These are phyloP conservation scores for Didymella sp. DNA, from an alignment of 2,329 filamentous ascomycete genomes.

Conservation along the genomic window DNA sequence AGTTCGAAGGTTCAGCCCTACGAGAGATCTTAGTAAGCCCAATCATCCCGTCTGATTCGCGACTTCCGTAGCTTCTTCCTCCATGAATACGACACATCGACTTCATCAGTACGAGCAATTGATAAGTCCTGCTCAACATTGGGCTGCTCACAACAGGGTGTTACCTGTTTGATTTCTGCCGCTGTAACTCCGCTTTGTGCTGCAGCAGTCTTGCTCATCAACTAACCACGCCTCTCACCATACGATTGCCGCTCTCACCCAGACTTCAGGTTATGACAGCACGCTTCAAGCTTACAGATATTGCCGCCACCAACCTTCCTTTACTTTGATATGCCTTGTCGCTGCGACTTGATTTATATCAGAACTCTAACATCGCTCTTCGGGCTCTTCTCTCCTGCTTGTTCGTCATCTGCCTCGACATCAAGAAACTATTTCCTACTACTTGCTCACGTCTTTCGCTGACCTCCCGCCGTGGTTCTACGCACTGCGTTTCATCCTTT, in stretches of 20 bases:
- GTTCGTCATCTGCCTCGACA: neutral
- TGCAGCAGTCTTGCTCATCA: conserved; percentile 6
- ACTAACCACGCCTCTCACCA: conserved; percentile 21
- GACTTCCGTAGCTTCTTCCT: conserved; percentile 6
- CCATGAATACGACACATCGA: neutral
- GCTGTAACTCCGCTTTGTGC: neutral
- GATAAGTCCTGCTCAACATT: neutral
- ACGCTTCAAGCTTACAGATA: conserved; percentile 11
- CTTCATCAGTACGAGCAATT: conserved; percentile 11
- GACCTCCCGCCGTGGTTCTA: neutral
- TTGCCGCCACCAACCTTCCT: conserved; percentile 6
- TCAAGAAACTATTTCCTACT: neutral
- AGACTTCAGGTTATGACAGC: conserved; percentile 6
- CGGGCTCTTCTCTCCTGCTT: neutral
- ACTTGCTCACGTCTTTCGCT: neutral
- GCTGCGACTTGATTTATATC: neutral
- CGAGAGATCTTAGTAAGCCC: neutral
- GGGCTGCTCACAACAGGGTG: neutral
- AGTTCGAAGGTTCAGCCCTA: conserved; percentile 18
- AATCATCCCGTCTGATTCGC: conserved; percentile 10
- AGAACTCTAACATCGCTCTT: neutral
- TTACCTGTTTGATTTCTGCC: neutral
- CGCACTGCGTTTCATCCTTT: neutral
- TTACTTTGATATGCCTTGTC: conserved; percentile 16
- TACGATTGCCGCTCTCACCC: conserved; percentile 26